Evolutionary conservation across 495 filamentous ascomycete species (phyloP).

Genomic region (Venustampulla echinocandica): DNA sequence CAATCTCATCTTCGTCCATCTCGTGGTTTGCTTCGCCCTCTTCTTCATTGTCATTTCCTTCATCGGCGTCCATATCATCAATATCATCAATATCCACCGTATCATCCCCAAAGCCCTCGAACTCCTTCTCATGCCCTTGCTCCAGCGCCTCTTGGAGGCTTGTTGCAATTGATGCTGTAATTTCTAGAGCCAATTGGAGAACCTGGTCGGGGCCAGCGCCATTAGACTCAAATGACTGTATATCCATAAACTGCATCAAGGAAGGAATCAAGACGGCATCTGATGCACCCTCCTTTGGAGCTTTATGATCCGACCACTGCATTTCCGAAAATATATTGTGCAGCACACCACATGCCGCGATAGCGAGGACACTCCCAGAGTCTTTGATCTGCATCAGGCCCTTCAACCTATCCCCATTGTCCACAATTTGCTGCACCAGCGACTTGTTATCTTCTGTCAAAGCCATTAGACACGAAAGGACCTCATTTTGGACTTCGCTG

Average conservation of each 20-base stretch:
- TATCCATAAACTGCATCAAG: conserved; percentile 29
- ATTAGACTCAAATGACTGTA: conserved; percentile 10
- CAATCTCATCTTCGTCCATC: conserved; percentile 37
- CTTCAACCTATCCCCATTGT: conserved; percentile 24
- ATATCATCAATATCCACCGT: conserved; percentile 27
- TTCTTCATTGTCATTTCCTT: conserved; percentile 20
- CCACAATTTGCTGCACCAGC: conserved; percentile 34
- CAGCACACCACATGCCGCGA: conserved; percentile 41
- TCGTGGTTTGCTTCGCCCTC: conserved; percentile 23
- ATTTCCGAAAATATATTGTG: conserved; percentile 42
- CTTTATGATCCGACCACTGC: conserved; percentile 40
- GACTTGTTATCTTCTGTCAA: conserved; percentile 46
- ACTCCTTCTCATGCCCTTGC: conserved; percentile 19
- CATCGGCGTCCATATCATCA: conserved; percentile 22
- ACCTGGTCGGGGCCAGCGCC: conserved; percentile 25
- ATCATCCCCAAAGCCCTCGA: conserved; percentile 27
- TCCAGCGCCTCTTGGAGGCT: conserved; percentile 34
- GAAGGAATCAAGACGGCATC: conserved; percentile 39
- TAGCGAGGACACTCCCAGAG: conserved; percentile 27
- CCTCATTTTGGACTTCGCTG: conserved; percentile 29
- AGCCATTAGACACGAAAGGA: conserved; percentile 41
- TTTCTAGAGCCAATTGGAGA: conserved; percentile 43
- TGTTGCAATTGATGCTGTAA: conserved; percentile 51
- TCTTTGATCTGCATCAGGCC: conserved; percentile 14
- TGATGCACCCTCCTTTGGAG: conserved; percentile 34